phyloP scores from a whole-genome alignment of 495 filamentous ascomycete species.

The Friedmanniomyces endolithicus region DNA sequence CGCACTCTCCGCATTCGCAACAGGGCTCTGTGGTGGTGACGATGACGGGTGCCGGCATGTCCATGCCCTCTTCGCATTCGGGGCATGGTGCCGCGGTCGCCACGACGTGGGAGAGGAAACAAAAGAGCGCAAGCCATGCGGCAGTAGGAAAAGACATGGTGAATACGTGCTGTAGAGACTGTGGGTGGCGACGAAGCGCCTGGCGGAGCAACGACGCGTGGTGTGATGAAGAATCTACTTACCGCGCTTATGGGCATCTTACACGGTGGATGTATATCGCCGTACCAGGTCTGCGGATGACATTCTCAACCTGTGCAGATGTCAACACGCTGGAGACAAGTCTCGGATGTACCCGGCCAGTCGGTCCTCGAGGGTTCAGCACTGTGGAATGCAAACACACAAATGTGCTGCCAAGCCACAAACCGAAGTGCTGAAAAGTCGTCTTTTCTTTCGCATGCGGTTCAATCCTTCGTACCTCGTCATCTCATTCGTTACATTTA shows the following conservation, averaged over 20 bases:
- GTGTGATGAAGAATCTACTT: neutral
- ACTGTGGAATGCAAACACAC: neutral
- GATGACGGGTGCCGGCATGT: neutral
- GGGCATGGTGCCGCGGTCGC: conserved; percentile 2
- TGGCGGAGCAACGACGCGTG: neutral
- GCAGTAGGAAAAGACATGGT: conserved; percentile 2
- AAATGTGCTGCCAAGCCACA: neutral
- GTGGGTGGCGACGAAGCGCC: neutral
- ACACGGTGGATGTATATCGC: neutral
- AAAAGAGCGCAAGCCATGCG: neutral
- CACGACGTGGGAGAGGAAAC: neutral
- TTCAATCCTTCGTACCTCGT: neutral
- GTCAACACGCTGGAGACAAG: conserved; percentile 4
- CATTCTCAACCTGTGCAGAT: neutral
- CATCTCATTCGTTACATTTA: no score
- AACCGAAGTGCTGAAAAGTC: no score
- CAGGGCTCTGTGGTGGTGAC: conserved; percentile 3
- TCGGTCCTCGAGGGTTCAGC: neutral
- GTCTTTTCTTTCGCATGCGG: neutral
- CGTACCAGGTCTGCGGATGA: neutral
- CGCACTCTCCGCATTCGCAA: conserved; percentile 12
- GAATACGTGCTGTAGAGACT: neutral
- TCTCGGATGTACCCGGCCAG: neutral
- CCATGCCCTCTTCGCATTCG: neutral
- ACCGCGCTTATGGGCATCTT: neutral